Percentiles rank a stretch among this genome's conserved stretches.
Evolutionary conservation across 345 rosid genomes (phyloP).

Genomic region (Eucalyptus regnans): DNA sequence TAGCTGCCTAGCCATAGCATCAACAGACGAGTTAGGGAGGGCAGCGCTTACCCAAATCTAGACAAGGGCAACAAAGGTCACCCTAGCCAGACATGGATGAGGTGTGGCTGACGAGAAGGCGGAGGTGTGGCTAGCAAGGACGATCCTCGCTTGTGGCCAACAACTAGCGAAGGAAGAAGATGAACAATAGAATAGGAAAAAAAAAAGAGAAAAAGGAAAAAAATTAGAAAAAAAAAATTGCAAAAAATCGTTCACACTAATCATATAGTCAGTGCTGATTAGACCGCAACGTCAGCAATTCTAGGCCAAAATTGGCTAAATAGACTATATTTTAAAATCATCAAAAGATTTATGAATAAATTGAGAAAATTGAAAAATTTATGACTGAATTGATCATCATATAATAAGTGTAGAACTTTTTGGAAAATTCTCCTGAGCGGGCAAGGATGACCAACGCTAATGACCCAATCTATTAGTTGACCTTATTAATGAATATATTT

Average conservation of each 20-base stretch:
- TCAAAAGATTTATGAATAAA: not conserved
- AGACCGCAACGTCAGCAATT: fast-evolving
- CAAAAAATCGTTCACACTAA: not conserved
- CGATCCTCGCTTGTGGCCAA: not conserved
- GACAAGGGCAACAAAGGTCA: not conserved
- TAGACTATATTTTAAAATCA: fast-evolving
- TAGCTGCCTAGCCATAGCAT: not conserved
- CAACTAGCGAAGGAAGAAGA: not conserved
- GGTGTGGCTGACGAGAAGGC: fast-evolving
- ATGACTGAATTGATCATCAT: fast-evolving
- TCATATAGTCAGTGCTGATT: fast-evolving
- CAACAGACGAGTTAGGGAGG: not conserved
- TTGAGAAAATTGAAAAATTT: not conserved
- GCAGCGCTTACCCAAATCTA: not conserved
- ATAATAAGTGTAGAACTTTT: not conserved
- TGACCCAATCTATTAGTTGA: not conserved
- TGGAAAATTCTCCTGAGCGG: fast-evolving
- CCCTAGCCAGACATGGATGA: not conserved
- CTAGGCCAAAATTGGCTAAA: not conserved
- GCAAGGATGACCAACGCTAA: not conserved
- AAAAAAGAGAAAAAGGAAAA: fast-evolving
- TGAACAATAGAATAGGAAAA: not conserved
- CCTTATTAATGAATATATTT: not conserved
- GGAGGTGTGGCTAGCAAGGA: not conserved
- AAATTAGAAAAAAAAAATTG: too few species aligned